A percentile compares a stretch with the other conserved stretches of the same genome.
Conservation (phyloP, 306 rosid genomes). For the Glycyrrhiza uralensis region DNA sequence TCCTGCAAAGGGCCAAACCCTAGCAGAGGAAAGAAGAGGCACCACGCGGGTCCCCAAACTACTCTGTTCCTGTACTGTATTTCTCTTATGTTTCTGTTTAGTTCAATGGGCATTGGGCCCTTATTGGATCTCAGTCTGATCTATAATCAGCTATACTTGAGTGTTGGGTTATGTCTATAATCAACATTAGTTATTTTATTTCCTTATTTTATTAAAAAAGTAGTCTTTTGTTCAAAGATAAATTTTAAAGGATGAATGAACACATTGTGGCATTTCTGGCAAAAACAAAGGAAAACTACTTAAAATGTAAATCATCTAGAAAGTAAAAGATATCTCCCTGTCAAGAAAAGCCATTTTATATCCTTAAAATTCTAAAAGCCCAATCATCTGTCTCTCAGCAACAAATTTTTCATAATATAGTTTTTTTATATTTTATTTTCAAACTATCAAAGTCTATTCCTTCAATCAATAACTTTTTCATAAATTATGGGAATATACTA, state of each 20-base stretch:
- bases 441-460: neutral
- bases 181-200: neutral
- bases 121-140: no score
- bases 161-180: no score
- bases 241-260: neutral
- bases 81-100: no score
- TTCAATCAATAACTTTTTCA: neutral
- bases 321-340: neutral
- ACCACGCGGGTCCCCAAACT: no score
- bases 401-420: neutral
- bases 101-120: no score
- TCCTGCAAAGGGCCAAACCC: no score
- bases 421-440: neutral
- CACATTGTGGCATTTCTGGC: neutral
- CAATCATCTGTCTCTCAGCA: neutral
- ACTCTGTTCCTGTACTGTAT: no score
- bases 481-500: neutral
- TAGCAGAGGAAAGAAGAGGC: no score
- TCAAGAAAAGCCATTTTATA: neutral
- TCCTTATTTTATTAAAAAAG: neutral
- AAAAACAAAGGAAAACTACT: neutral
- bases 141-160: no score
- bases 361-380: neutral
- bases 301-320: neutral
- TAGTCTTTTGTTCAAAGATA: neutral